A percentile compares a stretch with the other conserved stretches of the same genome.
phyloP scores from a whole-genome alignment of 139 green algal genomes.

The Tetraselmis chui region DNA sequence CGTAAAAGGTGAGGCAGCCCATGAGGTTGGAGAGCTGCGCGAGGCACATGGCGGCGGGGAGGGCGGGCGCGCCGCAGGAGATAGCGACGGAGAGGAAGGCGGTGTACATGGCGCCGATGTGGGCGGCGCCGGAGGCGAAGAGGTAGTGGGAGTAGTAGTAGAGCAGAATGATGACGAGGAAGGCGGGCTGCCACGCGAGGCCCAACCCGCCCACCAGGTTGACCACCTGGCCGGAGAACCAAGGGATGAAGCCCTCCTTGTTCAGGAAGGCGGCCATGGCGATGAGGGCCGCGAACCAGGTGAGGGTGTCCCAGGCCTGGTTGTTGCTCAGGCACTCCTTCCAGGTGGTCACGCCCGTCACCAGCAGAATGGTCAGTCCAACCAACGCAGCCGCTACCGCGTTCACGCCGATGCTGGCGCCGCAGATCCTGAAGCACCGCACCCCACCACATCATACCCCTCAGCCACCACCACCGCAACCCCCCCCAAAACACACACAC shows the following conservation, averaged over 20 bases:
- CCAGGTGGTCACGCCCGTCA: background rate
- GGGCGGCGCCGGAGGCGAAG: constrained; percentile 93
- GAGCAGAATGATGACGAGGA: constrained; percentile 80
- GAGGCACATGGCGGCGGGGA: constrained; percentile 42
- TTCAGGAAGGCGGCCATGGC: constrained; percentile 3
- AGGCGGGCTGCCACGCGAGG: constrained; percentile 90
- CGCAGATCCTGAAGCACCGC: constrained; percentile 64
- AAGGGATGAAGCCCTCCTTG: constrained; percentile 95
- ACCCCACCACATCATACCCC: constrained; percentile 9
- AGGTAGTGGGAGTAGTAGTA: constrained; percentile 99
- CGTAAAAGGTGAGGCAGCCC: constrained; percentile 98
- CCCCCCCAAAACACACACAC: too few species aligned
- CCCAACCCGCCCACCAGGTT: constrained; percentile 73
- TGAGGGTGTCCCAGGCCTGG: constrained; percentile 3
- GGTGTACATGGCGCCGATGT: constrained; percentile 99
- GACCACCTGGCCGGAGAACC: constrained; percentile 87
- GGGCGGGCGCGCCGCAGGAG: constrained; percentile 76
- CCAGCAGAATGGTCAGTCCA: constrained; percentile 88
- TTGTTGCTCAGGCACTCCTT: constrained; percentile 5
- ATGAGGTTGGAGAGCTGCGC: constrained; percentile 96
- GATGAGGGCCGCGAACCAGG: constrained; percentile 9
- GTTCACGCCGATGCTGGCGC: constrained; percentile 79
- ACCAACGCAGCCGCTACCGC: constrained; percentile 91
- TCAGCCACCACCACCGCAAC: background rate
- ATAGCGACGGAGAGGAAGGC: constrained; percentile 94